phyloP scores from a whole-genome alignment of 495 filamentous ascomycete genomes.

The Penicillium ochrochloron region DNA sequence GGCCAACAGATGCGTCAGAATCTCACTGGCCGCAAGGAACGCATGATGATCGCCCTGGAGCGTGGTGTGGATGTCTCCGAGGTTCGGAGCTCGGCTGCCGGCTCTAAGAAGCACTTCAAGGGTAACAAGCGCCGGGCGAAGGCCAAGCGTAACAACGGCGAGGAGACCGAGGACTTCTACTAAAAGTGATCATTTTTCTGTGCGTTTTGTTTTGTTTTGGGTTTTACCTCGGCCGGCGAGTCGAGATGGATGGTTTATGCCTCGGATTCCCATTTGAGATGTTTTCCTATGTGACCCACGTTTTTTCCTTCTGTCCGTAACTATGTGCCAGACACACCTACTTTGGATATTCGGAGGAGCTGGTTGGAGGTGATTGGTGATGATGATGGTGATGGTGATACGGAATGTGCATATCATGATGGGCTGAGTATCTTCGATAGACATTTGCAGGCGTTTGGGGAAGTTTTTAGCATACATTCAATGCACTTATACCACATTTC shows the following conservation, averaged over 20 bases:
- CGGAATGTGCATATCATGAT: constrained; percentile 28
- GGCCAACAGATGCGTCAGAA: constrained; percentile 68
- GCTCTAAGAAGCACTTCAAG: constrained; percentile 95
- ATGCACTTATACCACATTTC: constrained; percentile 18
- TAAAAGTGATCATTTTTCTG: constrained; percentile 35
- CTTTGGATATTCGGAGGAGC: constrained; percentile 15
- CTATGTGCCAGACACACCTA: constrained; percentile 16
- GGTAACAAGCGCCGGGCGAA: constrained; percentile 71
- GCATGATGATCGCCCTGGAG: constrained; percentile 82
- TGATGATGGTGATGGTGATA: constrained; percentile 19
- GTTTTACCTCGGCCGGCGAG: constrained; percentile 14
- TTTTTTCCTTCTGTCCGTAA: constrained; percentile 15
- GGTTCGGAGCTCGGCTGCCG: constrained; percentile 57
- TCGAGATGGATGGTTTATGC: constrained; percentile 15
- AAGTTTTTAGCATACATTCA: constrained; percentile 19
- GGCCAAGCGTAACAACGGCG: constrained; percentile 50
- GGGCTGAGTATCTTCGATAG: constrained; percentile 17
- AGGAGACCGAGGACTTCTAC: constrained; percentile 45
- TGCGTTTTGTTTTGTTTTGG: constrained; percentile 23
- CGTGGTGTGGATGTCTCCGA: constrained; percentile 84
- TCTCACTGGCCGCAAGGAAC: constrained; percentile 81
- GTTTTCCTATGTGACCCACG: constrained; percentile 19
- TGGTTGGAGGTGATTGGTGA: constrained; percentile 11
- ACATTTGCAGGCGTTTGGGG: constrained; percentile 31
- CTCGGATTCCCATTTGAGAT: constrained; percentile 17